Conservation (phyloP, 2,329 filamentous ascomycete species). For the Sclerotiophoma versabilis region DNA sequence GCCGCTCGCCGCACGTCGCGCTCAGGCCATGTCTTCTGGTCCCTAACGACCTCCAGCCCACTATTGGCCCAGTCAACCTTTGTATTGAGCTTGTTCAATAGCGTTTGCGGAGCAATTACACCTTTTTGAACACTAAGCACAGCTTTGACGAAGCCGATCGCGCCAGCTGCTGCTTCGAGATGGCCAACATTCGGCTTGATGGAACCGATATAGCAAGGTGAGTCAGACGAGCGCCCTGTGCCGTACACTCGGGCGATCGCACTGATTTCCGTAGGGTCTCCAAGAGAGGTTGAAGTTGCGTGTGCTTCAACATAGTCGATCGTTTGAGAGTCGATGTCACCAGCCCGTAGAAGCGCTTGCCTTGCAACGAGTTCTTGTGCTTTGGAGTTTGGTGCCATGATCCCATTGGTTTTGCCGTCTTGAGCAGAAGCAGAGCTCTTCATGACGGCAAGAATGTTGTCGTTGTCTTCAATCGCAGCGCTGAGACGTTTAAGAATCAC, state of each 20-base stretch:
- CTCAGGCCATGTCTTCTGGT: conserved; percentile 27
- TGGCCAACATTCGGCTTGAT: conserved; percentile 53
- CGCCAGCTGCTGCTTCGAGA: conserved; percentile 49
- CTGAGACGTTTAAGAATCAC: conserved; percentile 40
- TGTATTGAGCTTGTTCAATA: conserved; percentile 42
- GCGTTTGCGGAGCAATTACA: conserved; percentile 35
- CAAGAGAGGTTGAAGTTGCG: conserved; percentile 64
- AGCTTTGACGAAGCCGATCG: conserved; percentile 49
- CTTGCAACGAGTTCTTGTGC: conserved; percentile 40
- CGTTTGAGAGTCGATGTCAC: conserved; percentile 9
- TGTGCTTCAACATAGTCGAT: conserved; percentile 29
- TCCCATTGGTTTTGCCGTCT: conserved; percentile 45
- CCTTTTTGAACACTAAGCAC: conserved; percentile 49
- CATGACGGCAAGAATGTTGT: conserved; percentile 41
- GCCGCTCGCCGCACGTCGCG: conserved; percentile 44
- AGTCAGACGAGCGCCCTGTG: neutral
- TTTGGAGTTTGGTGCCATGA: conserved; percentile 46
- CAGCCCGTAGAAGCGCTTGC: conserved; percentile 14
- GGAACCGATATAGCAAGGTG: conserved; percentile 19
- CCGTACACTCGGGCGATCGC: conserved; percentile 24
- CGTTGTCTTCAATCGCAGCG: conserved; percentile 35
- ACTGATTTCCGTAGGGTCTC: conserved; percentile 40
- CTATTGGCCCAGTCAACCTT: conserved; percentile 35
- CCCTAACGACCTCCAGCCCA: conserved; percentile 12
- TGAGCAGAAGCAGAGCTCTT: conserved; percentile 41